phyloP scores from a whole-genome alignment of 129 eudicot species.

The Arctium lappa region DNA sequence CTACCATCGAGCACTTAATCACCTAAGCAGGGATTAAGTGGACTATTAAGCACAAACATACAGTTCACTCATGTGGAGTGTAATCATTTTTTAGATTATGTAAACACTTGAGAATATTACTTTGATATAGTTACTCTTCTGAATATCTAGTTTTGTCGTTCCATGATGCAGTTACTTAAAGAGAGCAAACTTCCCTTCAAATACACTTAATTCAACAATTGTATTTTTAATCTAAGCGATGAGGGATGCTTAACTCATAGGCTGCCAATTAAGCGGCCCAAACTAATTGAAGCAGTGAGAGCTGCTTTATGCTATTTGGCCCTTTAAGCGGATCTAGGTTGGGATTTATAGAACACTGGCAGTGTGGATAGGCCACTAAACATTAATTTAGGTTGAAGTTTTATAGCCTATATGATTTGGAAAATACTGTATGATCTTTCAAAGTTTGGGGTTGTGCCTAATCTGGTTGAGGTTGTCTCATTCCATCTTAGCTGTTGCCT shows the following conservation, averaged over 20 bases:
- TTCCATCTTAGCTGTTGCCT: background rate
- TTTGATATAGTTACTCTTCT: too few species aligned
- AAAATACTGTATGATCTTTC: background rate
- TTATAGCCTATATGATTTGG: background rate
- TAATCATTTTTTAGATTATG: too few species aligned
- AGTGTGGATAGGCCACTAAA: background rate
- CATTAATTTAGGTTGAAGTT: background rate
- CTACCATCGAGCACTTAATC: too few species aligned
- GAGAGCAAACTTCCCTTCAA: background rate
- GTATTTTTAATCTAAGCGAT: background rate
- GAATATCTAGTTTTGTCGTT: background rate
- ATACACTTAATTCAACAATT: background rate
- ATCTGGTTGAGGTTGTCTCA: background rate
- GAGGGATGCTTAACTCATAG: background rate
- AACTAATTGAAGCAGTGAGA: background rate
- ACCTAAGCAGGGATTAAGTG: too few species aligned
- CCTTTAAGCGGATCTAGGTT: background rate
- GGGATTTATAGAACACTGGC: too few species aligned
- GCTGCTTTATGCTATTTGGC: background rate
- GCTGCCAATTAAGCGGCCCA: background rate
- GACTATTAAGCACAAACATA: too few species aligned
- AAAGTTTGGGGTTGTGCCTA: background rate
- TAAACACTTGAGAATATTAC: too few species aligned
- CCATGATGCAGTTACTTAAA: background rate
- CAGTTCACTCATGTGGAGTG: too few species aligned